These are phyloP conservation scores for Tolypocladium amazonense DNA, from an alignment of 2,329 filamentous ascomycete genomes.

Conservation along the genomic window DNA sequence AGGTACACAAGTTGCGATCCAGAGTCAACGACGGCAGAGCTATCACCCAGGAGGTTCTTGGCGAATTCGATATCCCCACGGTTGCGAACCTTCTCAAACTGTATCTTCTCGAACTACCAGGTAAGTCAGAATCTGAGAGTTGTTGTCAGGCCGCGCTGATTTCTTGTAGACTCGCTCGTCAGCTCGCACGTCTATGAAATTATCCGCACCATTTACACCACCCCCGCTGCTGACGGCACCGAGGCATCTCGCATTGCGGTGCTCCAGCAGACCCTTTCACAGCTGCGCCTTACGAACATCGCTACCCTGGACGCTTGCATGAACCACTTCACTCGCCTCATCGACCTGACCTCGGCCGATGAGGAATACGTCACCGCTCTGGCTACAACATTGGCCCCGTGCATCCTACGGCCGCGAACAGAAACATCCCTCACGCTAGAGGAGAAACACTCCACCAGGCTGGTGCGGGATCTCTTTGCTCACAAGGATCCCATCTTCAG, in stretches of 20 bases:
- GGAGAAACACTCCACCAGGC: slow-evolving; percentile 82
- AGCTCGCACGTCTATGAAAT: slow-evolving; percentile 99
- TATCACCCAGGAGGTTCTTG: slow-evolving; percentile 64
- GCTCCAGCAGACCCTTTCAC: slow-evolving; percentile 88
- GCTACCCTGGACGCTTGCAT: slow-evolving; percentile 97
- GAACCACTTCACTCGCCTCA: slow-evolving; percentile 94
- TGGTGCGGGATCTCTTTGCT: slow-evolving; percentile 83
- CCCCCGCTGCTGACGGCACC: slow-evolving; percentile 63
- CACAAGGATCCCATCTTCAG: slow-evolving; percentile 95
- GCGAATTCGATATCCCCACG: slow-evolving; percentile 87
- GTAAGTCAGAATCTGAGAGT: slow-evolving; percentile 36
- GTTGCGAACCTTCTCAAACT: slow-evolving; percentile 88
- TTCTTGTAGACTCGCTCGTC: slow-evolving; percentile 73
- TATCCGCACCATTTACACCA: slow-evolving; percentile 91
- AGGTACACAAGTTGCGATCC: slow-evolving; percentile 74
- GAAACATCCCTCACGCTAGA: slow-evolving; percentile 92
- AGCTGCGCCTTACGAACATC: slow-evolving; percentile 92
- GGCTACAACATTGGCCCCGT: slow-evolving; percentile 67
- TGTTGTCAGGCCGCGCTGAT: slow-evolving; percentile 11
- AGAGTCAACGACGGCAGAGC: slow-evolving; percentile 80
- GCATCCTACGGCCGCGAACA: slow-evolving; percentile 74
- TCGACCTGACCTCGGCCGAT: slow-evolving; percentile 92
- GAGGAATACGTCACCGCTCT: slow-evolving; percentile 72
- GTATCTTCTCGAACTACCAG: slow-evolving; percentile 88
- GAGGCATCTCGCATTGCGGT: slow-evolving; percentile 78